Base-by-base conservation (phyloP, 2,329 filamentous ascomycete genomes). In the Fusarium sp. region DNA sequence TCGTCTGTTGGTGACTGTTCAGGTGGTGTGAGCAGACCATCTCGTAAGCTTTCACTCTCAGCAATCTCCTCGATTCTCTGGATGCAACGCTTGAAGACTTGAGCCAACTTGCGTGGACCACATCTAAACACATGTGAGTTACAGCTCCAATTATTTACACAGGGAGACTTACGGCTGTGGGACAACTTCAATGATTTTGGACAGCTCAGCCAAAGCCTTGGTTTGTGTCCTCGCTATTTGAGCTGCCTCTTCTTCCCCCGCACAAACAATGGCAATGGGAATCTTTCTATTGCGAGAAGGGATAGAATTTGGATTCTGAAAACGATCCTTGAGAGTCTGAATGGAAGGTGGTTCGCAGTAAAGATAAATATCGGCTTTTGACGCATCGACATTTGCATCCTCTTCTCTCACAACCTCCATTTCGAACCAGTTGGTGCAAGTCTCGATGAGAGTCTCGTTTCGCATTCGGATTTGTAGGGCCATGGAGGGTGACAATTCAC, bases 381-480 rank as follows among this genome's bases (percentile, higher is more conserved):
- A 31, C 1, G 60, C 31, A 13, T 65, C 41, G 1, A 31, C n/a
- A 1, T 67, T 27, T 0, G 35, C 18, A 1, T 68, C 67, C 6
- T 52, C 16, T 24, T 77, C 75, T 10, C 69, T 75, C 5, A 71
- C 63, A 2, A 83, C 73, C 3, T 78, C 73, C 69, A 84, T 81
- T 4, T 77, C 78, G 54, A 83, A 83, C 82, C 83, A 85, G 27
- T 76, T 76, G 3, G 76, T 66, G 41, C 80, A 78, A 20, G 79
- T 81, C 27, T 79, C 78, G 4, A 73, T 72, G 1, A 84, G 66
- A 0, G 81, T 78, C 7, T 79, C 74, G 20, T 81, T 78, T 8
- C 83, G 70, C 59, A 76, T 79, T 11, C 64, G 39, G 27, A 73
- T 62, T 63, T 74, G 75, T 57, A 74, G 58, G 33, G 65, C 66